Base-by-base conservation (phyloP, 2,329 filamentous ascomycete genomes). In the Exophiala aquamarina region DNA sequence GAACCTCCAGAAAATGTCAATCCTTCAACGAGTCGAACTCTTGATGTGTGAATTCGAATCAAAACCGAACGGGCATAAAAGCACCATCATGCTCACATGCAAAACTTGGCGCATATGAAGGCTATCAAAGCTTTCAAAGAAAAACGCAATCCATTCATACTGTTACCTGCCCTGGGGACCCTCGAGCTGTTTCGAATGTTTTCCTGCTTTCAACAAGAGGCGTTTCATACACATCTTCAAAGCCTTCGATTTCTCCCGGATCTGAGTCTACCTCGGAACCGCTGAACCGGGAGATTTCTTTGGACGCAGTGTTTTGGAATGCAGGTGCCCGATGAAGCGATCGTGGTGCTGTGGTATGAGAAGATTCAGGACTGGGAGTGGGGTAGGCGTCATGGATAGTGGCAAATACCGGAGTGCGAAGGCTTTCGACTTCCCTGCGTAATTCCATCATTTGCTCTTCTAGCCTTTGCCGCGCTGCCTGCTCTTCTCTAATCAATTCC, bases 401-500 rank as follows among this genome's bases (percentile, higher is more conserved):
- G 11, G 56, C 56, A 29, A 51, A 58, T 18, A 58, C 39, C 20
- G 57, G 56, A 29, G 47, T 46, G 28, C 47, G 41, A n/a, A 59
- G 39, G 29, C 35, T 47, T n/a, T 59, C 52, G 14, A 61, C 35
- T 39, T 73, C 69, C 33, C 68, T 65, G 32, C 70, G 69, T 4
- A 76, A 59, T 26, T 63, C 56, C 5, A 64, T 57, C 3, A 75
- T 63, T 54, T 76, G 70, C 26, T 60, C 60, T 55, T 75, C 73
- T 1, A 76, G 61, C 17, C 63, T 64, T 29, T 69, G 64, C 21
- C 73, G 70, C 2, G 73, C 72, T 4, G 64, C 66, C 51, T 74
- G 70, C 52, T 76, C 73, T 38, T 70, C 63, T 4, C 70, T 66
- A 10, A 76, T 63, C 2, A 75, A 63, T 10, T 66, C 71, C 20